Evolutionary conservation across 495 filamentous ascomycete species (phyloP), one percentile per base, ranked within the genome.

Genomic region (Poronia punctata): DNA sequence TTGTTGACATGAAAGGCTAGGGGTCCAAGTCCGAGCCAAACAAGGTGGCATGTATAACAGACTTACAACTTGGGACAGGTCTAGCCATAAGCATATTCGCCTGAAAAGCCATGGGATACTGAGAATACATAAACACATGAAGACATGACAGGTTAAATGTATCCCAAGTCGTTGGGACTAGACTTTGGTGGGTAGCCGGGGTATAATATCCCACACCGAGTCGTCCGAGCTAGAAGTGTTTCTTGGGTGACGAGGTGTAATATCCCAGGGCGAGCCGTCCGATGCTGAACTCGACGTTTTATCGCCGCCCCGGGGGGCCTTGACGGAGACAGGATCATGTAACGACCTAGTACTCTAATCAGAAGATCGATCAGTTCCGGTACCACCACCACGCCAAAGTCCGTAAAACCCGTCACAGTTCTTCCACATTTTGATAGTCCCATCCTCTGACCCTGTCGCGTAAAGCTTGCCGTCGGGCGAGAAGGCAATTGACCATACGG

Each of bases 391-490:
- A 29, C 57, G 53, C 74, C 74, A 78, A 18, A 76, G 62, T 0
- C 74, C 74, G 43, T 72, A 78, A 35, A 64, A 67, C 0, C 74
- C 74, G 21, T 72, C 65, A 42, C 71, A 76, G 33, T 78, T 78
- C 62, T 78, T 78, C 74, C 74, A 78, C 68, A 98, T 68, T 64
- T 97, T 98, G 56, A 98, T 89, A 0, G 92, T 98, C 28, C 92
- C 92, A 58, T 98, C 92, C 54, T 98, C 92, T 28, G 88, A 95
- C 18, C 88, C 92, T 1, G 93, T 97, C 6, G 87, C 90, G 59
- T 95, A 98, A 9, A 97, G 64, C 59, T 90, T 95, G 19, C 88
- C 88, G 60, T 97, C 89, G 1, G 92, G 92, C 7, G 86, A 90
- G 65, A 97, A 97, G 38, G 79, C 80, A 37, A 93, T 76, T 14